Conservation (phyloP, 148 eudicot species). For the Nyssa sinensis region DNA sequence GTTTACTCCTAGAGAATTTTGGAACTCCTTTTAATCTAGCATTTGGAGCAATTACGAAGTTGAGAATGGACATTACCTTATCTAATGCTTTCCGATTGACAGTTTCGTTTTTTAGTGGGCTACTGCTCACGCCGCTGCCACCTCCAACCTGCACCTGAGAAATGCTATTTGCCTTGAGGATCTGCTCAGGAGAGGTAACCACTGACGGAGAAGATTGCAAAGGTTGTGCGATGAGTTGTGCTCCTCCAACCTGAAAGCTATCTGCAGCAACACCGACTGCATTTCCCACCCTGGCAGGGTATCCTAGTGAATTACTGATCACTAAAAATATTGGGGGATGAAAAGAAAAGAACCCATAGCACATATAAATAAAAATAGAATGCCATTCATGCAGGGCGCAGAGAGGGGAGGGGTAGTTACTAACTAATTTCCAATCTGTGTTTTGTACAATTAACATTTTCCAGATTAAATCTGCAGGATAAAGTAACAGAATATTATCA, state of each 20-base stretch:
- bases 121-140: conserved; percentile 34
- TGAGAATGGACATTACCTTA: conserved; percentile 53
- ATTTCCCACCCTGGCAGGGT: conserved; percentile 40
- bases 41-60: not conserved
- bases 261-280: conserved; percentile 29
- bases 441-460: not conserved
- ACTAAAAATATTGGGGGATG: not conserved
- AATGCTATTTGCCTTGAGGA: conserved; percentile 29
- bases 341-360: not conserved
- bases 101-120: conserved; percentile 57
- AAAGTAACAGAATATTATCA: not conserved
- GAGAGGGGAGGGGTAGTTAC: not conserved
- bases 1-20: not conserved
- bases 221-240: conserved; percentile 26
- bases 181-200: conserved; percentile 34
- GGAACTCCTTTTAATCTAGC: not conserved
- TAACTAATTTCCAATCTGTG: not conserved
- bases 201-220: conserved; percentile 32
- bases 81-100: conserved; percentile 76
- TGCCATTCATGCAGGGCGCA: not conserved
- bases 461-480: too few relatives aligned
- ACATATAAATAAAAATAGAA: not conserved
- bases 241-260: conserved; percentile 28
- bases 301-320: not conserved
- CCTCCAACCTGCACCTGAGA: conserved; percentile 42